Evolutionary conservation across 192 early-diverging fungal species (phyloP).

Genomic region (Mortierella claussenii): DNA sequence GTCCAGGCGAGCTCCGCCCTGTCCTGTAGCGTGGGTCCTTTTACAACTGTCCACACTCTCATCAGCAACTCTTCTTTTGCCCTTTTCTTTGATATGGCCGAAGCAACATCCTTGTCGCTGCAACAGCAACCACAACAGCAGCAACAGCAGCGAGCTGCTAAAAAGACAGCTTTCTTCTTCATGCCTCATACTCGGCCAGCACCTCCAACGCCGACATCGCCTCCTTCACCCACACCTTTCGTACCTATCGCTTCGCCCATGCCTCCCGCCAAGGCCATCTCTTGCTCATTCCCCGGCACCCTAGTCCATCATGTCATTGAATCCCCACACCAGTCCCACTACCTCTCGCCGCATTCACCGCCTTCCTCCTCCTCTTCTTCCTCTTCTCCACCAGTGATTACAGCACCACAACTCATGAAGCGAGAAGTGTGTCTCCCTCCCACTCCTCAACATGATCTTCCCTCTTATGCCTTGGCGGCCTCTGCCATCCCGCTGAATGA

Average conservation of each 20-base stretch:
- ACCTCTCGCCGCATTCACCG: constrained; percentile 1
- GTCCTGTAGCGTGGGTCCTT: too few relatives aligned
- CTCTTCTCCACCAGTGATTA: background rate
- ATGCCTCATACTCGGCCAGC: constrained; percentile 3
- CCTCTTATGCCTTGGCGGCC: constrained; percentile 2
- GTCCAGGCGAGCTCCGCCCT: too few relatives aligned
- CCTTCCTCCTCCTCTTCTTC: constrained; percentile 5
- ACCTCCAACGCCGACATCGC: constrained; percentile 30
- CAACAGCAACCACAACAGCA: background rate
- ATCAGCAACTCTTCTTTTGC: too few relatives aligned
- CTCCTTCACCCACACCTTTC: constrained; percentile 18
- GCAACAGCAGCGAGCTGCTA: background rate
- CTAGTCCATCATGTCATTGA: background rate
- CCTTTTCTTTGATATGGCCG: background rate
- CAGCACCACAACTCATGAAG: background rate
- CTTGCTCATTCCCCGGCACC: constrained; percentile 5
- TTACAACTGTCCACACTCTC: too few relatives aligned
- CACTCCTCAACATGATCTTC: constrained; percentile 25
- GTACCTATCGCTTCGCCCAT: constrained; percentile 4
- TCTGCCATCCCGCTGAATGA: constrained; percentile 18
- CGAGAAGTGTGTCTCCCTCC: constrained; percentile 1
- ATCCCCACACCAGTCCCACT: background rate
- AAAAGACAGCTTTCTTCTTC: constrained; percentile 24
- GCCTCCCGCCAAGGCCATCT: constrained; percentile 2
- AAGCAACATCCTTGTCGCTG: background rate